Evolutionary conservation across 2,329 filamentous ascomycete species (phyloP), one percentile per base, ranked within the genome.

Genomic region (Aspergillus candidus): DNA sequence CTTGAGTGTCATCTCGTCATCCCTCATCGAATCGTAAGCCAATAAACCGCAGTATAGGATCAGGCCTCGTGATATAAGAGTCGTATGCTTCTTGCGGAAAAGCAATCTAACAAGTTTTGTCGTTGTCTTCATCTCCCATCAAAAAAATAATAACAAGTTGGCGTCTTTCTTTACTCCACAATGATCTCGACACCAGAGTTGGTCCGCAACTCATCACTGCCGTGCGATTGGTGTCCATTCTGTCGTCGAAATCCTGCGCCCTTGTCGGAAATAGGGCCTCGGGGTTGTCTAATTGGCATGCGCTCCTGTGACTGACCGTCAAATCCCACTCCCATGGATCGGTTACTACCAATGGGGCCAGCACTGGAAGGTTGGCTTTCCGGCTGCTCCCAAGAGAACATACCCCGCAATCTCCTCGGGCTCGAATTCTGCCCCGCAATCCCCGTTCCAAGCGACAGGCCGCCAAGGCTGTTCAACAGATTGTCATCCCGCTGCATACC

Each of bases 331-430:
- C 77, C 79, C 62, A 83, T 79, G 32, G 78, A 73, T 50, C 80
- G 73, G 66, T 83, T 80, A 61, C 80, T 79, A 48, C 80, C 80
- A 56, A 83, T 83, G 32, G 80, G 76, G 18, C 77, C 79, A 44
- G 77, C 65, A 43, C 64, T 56, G 40, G 65, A 62, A 55, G 67
- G 55, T 54, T 71, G 75, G 53, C 69, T 71, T 56, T 71, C 70
- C 50, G 76, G 71, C 46, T 73, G 71, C 55, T 78, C 77, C 77
- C 77, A 81, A 37, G 77, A 80, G 53, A 78, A 77, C 70, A 80
- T 78, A 56, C 76, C 75, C 45, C 79, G 74, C 40, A 81, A 67
- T 44, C 77, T 71, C 45, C 76, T 70, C n/a, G 79, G 79, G 66
- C 78, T 82, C 49, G 66, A 62, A 52, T 72, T 68, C n/a, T 66